Evolutionary conservation across 768 basidiomycete species (phyloP), one percentile per base, ranked within the genome.

Genomic region (Mycena metata): DNA sequence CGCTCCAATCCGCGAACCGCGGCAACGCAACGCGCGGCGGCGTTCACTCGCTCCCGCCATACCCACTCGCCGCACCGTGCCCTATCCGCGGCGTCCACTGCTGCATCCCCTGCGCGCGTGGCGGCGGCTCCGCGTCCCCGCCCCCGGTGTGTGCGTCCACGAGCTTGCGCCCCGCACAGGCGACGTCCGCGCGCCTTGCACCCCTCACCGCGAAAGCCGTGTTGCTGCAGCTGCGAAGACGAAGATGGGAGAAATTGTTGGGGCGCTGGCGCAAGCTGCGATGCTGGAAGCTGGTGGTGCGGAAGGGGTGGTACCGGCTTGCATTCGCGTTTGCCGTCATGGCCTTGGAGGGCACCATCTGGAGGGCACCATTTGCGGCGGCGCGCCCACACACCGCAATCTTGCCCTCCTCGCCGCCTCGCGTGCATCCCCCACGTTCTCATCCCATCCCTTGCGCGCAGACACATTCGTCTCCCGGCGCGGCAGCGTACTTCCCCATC

Each of bases 141-240:
- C 60, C 60, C 60, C 50, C 60, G 24, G 39, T 39, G 26, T 21
- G 23, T 21, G 42, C 56, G 23, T 21, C 60, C 16, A 35, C 11
- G 15, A 42, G 26, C 24, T 45, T 11, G 42, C 35, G 42, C 56
- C 54, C 42, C 69, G 69, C 45, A 67, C 69, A 19, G 69, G 69
- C 50, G 69, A 71, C 26, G 69, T 67, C 13, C 69, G 66, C 50
- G 69, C 69, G 66, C 69, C 67, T 52, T 71, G 69, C 50, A 71
- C 69, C 57, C 69, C 69, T 66, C 69, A 71, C n/a, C 69, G 65
- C 43, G n/a, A n/a, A n/a, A n/a, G n/a, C n/a, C n/a, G n/a, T 47
- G 36, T 21, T 39, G 6, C 19, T 36, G 52, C 19, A n/a, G n/a
- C n/a, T n/a, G n/a, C n/a, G n/a, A n/a, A n/a, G n/a, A n/a, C n/a